phyloP scores from a whole-genome alignment of 2,329 filamentous ascomycete genomes.

The Colletotrichum horii region DNA sequence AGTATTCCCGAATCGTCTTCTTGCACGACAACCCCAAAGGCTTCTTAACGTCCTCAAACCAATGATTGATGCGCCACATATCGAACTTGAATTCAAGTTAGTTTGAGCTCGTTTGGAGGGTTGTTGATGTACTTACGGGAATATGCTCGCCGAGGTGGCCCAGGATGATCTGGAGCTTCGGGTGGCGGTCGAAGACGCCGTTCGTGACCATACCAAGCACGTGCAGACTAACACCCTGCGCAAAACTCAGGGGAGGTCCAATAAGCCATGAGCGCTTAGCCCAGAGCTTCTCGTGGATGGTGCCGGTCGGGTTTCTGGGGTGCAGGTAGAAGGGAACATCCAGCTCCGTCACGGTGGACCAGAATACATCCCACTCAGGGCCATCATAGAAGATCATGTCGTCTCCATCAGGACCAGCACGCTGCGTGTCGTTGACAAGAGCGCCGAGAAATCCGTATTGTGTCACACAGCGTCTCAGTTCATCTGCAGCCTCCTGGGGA shows the following conservation, averaged over 20 bases:
- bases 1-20: background rate
- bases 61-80: rapidly evolving
- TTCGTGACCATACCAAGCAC: background rate
- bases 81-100: background rate
- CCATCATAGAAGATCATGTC: background rate
- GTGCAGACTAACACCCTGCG: background rate
- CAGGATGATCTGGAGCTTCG: background rate
- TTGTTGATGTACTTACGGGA: too few relatives aligned
- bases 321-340: background rate
- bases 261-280: background rate
- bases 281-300: background rate
- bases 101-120: too few relatives aligned
- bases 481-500: constrained; percentile 28
- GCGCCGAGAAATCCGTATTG: constrained; percentile 67
- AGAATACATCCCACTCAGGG: background rate
- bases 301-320: background rate
- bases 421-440: background rate
- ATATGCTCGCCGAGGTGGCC: background rate
- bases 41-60: background rate
- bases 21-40: background rate
- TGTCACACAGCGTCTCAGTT: constrained; percentile 58
- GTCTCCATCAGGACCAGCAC: background rate
- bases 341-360: background rate
- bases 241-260: background rate
- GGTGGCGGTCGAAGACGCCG: background rate